phyloP scores from a whole-genome alignment of 1,139 yeast species.

The Meyerozyma elateridarum region DNA sequence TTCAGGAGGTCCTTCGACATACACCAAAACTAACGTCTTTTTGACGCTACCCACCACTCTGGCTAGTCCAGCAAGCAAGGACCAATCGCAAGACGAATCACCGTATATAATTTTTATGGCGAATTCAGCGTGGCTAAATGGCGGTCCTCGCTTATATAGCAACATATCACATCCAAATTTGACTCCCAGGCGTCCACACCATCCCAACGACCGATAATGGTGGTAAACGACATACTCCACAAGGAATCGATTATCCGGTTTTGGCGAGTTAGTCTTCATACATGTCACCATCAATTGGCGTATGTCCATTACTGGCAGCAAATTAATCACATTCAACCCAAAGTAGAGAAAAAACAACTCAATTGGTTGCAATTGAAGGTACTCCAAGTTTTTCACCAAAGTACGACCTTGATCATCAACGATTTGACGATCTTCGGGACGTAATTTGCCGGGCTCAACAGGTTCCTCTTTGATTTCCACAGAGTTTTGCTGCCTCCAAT shows the following conservation, averaged over 20 bases:
- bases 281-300: neutral
- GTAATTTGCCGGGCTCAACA: conserved; percentile 13
- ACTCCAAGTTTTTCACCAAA: conserved; percentile 49
- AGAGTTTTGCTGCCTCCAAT: conserved; percentile 16
- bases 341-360: conserved; percentile 67
- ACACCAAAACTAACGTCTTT: conserved; percentile 67
- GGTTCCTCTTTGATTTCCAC: conserved; percentile 9
- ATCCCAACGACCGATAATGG: conserved; percentile 82
- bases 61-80: conserved; percentile 60
- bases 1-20: conserved; percentile 51
- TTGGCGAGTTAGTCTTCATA: too few species aligned
- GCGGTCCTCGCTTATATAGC: conserved; percentile 87
- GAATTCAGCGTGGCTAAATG: conserved; percentile 90
- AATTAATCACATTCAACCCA: conserved; percentile 41
- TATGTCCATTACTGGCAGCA: conserved; percentile 9
- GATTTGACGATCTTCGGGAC: conserved; percentile 34
- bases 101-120: conserved; percentile 48
- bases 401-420: conserved; percentile 21
- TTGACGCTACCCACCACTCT: conserved; percentile 87
- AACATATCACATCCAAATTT: conserved; percentile 86
- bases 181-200: conserved; percentile 92
- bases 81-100: conserved; percentile 42
- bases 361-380: conserved; percentile 65
- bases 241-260: conserved; percentile 38
- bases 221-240: conserved; percentile 72